Base-by-base conservation (phyloP, 192 early-diverging fungal genomes). In the Backusella tarrabulga region DNA sequence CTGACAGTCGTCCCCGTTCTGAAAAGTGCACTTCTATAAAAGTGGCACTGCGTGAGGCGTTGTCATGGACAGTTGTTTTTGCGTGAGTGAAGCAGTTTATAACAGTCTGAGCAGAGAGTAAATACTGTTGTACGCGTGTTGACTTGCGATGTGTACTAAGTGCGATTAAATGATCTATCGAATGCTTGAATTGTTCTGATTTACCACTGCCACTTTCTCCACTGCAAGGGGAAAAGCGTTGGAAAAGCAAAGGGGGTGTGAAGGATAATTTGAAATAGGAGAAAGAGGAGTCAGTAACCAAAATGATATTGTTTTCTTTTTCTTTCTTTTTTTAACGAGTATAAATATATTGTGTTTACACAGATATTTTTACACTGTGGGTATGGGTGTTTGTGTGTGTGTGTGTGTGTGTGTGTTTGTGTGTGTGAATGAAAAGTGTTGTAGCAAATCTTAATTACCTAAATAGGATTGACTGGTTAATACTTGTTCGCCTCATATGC, bases 161-260 rank as follows among this genome's bases (percentile, higher is more conserved):
- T 40, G 90, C 88, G 15, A 90, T 83, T 67, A 92, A 74, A 80
- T 92, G 90, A 74, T 88, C 90, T 44, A 94, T 76, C 4, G 91
- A 83, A 67, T 91, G 85, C 21, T 87, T 87, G 74, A 88, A 88
- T 80, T 90, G 90, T 76, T 96, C 92, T 0, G 94, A 91, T 85
- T 97, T 98, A 41, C 97, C 97, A 12, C 93, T 91, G 32, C 91
- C 95, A 21, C 91, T 88, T 77, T 96, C 94, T 42, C 97, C 97
- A 90, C 92, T 93, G 76, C 50, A 83, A 75, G 75, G 40, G 50
- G 76, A 36, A 35, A 67, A n/a, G 56, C 15, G 52, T 19, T 21
- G n/a, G n/a, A 26, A 26, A 60, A 26, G 9, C 23, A 60, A 60
- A 40, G 23, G 34, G n/a, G 23, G 52, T 21, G 35, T 14, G 26